Base-by-base conservation (phyloP, 345 rosid species). In the Melaleuca quinquenervia region DNA sequence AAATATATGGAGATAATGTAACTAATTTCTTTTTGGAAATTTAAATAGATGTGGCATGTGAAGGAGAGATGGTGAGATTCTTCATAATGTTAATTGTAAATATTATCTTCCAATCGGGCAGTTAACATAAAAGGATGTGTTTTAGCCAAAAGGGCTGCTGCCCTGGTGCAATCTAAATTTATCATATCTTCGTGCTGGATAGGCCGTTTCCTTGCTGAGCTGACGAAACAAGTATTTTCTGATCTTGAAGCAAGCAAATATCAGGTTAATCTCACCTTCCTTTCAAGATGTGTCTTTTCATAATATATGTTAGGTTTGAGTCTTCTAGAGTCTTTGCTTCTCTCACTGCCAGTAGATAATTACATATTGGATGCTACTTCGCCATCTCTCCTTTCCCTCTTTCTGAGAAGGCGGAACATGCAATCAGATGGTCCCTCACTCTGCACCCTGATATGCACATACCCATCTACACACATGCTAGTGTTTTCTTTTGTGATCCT, bases 181-280 rank as follows among this genome's bases (percentile, higher is more conserved):
- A n/a, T 26, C 10, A 18, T 20, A 16, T 21, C 26, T 70, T n/a
- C 86, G 56, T 76, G 36, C 82, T 88, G 76, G 56, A 82, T 91
- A 98, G 99, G 99, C 52, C 99, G 99, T 85, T 98, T 98, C 86
- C 98, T 98, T 56, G 99, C 88, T 88, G 99, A 96, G 94, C 88
- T 98, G 86, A 98, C 99, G 8, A 95, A 93, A 90, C 94, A 98
- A 91, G 99, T 98, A 14, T 94, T 98, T 89, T 87, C 93, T 51
- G 99, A 98, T 90, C 99, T 98, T 51, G 92, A 83, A 89, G 97
- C 99, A 54, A 96, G 99, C 88, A 98, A 98, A 95, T 98, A 94
- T 91, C 99, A 96, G 98, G 99, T 94, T 84, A 56, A 82, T 84
- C 49, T 52, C 50, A 26, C 3, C 54, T 51, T 53, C 49, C 56